Base-by-base conservation (phyloP, 352 stramenopile species). In the Phytophthora tubulina region DNA sequence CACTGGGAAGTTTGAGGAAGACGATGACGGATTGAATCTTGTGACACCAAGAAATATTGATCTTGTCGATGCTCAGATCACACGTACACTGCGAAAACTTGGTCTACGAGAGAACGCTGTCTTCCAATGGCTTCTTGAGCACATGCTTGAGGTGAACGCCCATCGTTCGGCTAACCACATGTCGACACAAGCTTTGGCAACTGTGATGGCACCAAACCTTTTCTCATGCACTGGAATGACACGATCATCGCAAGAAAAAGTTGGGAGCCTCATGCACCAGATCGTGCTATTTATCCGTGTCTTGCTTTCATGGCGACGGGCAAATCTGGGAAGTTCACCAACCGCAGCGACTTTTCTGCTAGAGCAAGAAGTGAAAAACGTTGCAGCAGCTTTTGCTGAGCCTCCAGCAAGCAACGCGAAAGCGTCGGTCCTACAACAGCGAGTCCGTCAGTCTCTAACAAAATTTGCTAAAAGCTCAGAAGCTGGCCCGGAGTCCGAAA, bases 101-200 rank as follows among this genome's bases (percentile, higher is more conserved):
- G 60, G 70, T 0, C 1, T n/a, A 0, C 61, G 71, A 14, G 75
- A 89, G 46, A 65, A 73, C 21, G 70, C 63, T 1, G 76, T 92
- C 9, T 62, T 92, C 9, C 73, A 88, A 9, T 91, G 85, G 85
- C 73, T 92, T n/a, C 72, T 90, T 3, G 82, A 91, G 61, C 85
- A 92, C 71, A 81, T 85, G 78, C 60, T 88, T 8, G 82, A 92
- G 48, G 79, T 92, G 48, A 68, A 78, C 5, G 41, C 63, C 0
- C 55, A 85, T 49, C 70, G 64, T 32, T 17, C 39, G 11, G 51
- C 39, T 14, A 92, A 92, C 72, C 72, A 68, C 7, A 92, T 92
- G 85, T 84, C 73, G 3, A 68, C 75, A 0, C 78, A 86, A 36
- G 80, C 78, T 17, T 64, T 92, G 6, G 74, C 79, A 5, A 79